A percentile compares a stretch with the other conserved stretches of the same genome.
Conservation (phyloP, 495 filamentous ascomycete genomes). For the Saxophila tyrrhenica region DNA sequence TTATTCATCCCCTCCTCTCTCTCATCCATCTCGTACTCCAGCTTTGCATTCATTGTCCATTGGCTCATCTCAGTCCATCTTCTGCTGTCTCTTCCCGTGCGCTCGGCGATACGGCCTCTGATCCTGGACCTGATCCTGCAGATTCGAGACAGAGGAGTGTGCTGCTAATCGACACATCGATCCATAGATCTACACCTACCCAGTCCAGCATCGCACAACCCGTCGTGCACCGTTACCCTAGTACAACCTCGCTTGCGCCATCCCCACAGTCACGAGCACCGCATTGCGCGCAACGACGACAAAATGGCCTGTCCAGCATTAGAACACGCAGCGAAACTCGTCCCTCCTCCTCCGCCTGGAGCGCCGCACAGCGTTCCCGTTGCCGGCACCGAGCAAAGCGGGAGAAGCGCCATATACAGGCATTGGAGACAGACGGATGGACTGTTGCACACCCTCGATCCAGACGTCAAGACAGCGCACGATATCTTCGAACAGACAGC, state of each 20-base stretch:
- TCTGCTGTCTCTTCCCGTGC: too few species aligned
- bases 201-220: too few species aligned
- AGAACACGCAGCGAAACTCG: constrained; percentile 31
- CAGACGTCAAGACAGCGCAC: constrained; percentile 61
- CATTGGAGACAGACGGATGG: constrained; percentile 62
- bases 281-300: not conserved
- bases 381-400: constrained; percentile 60
- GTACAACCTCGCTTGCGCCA: not conserved
- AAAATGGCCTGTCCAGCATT: constrained; percentile 1
- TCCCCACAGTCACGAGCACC: not conserved
- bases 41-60: too few species aligned
- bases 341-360: constrained; percentile 44
- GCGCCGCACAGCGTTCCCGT: constrained; percentile 55
- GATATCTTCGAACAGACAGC: constrained; percentile 65
- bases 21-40: not conserved
- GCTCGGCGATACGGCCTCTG: too few species aligned
- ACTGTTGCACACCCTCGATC: constrained; percentile 62
- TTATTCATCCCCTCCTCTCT: not conserved
- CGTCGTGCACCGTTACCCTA: too few species aligned
- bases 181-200: too few species aligned
- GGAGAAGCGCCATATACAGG: constrained; percentile 66
- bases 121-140: too few species aligned
- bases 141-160: too few species aligned
- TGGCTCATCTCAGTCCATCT: too few species aligned
- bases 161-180: too few species aligned